Conservation (phyloP, 164 flowering plant species). For the Chimonanthus salicifolius region DNA sequence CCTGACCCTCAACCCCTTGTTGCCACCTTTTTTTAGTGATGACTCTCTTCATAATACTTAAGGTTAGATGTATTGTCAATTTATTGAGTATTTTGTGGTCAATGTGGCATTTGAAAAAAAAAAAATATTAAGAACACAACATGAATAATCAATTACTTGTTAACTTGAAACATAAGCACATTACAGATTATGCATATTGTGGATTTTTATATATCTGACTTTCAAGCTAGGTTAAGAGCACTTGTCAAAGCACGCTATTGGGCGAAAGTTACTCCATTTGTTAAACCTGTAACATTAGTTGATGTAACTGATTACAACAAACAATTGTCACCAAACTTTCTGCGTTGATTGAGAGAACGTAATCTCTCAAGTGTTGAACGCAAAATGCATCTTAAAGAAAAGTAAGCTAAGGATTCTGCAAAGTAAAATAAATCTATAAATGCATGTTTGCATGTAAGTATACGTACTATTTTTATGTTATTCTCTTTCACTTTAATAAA, state of each 20-base stretch:
- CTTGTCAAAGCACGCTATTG: slow-evolving; percentile 93
- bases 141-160: no score
- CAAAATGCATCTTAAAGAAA: slow-evolving; percentile 87
- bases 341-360: slow-evolving; percentile 81
- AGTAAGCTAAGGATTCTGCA: slow-evolving; percentile 35
- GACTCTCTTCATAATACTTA: no score
- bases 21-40: no score
- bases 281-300: slow-evolving; percentile 66
- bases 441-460: no score
- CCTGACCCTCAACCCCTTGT: no score
- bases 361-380: slow-evolving; percentile 90
- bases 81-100: no score
- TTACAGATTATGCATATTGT: slow-evolving; percentile 37
- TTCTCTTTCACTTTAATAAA: background rate
- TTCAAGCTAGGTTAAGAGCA: slow-evolving; percentile 88
- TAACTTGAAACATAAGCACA: no score
- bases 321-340: slow-evolving; percentile 66
- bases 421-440: background rate
- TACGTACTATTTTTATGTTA: no score
- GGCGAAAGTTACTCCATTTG: slow-evolving; percentile 89
- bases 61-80: no score
- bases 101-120: no score
- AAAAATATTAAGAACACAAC: no score
- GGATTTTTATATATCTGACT: slow-evolving; percentile 95
- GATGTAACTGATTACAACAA: slow-evolving; percentile 56